These are phyloP conservation scores for Salix suchowensis DNA, from an alignment of 345 rosid genomes.

Conservation along the genomic window DNA sequence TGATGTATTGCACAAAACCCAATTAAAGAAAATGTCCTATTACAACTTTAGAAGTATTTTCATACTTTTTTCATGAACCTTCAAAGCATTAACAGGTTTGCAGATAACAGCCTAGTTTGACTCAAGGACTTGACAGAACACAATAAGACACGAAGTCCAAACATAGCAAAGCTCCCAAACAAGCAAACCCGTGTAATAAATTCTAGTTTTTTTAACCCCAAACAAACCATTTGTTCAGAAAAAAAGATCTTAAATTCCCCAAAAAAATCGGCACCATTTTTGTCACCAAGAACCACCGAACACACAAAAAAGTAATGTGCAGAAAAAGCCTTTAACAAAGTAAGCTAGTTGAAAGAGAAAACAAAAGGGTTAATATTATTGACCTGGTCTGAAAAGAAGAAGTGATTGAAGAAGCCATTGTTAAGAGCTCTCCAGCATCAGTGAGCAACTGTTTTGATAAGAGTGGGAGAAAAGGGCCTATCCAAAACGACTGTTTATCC, in stretches of 20 bases:
- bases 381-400: constrained; percentile 65
- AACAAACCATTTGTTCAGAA: background rate
- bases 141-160: background rate
- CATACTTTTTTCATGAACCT: background rate
- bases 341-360: background rate
- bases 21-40: background rate
- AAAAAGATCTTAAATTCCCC: background rate
- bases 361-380: background rate
- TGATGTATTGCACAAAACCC: background rate
- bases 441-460: background rate
- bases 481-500: constrained; percentile 1
- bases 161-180: background rate
- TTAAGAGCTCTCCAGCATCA: constrained; percentile 29
- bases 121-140: background rate
- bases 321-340: background rate
- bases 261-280: background rate
- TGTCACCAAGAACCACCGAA: background rate
- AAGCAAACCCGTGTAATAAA: background rate
- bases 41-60: background rate
- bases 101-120: background rate
- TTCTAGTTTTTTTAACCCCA: background rate
- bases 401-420: constrained; percentile 65
- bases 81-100: background rate
- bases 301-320: background rate
- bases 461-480: background rate